These are phyloP conservation scores for Metroxylon sagu DNA, from an alignment of 176 grass and related monocot species.

Conservation along the genomic window DNA sequence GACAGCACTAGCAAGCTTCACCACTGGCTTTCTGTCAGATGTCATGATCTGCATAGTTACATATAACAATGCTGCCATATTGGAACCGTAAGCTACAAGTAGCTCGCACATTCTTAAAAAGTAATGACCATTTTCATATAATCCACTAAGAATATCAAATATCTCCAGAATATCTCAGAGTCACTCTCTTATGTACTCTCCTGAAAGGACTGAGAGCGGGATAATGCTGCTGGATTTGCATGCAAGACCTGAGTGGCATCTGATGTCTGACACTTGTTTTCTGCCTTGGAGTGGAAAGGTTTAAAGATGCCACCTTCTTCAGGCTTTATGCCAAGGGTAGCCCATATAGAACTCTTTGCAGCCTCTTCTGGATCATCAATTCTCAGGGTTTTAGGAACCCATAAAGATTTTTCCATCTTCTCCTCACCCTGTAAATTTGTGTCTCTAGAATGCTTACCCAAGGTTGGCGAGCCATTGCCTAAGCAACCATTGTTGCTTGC, in stretches of 20 bases:
- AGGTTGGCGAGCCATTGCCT: constrained; percentile 55
- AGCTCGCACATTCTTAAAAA: neutral
- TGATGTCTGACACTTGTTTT: constrained; percentile 33
- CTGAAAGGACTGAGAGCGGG: constrained; percentile 73
- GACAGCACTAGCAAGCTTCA: neutral
- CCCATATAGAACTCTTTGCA: constrained; percentile 94
- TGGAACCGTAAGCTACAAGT: neutral
- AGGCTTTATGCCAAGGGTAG: constrained; percentile 82
- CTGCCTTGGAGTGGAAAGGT: constrained; percentile 54
- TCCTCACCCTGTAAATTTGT: constrained; percentile 36
- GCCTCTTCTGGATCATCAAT: constrained; percentile 89
- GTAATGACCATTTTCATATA: too few species aligned
- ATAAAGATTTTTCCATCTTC: constrained; percentile 56
- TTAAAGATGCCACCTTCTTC: constrained; percentile 54
- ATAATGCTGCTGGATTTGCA: constrained; percentile 77
- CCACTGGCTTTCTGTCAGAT: too few species aligned
- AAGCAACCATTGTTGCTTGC: constrained; percentile 59
- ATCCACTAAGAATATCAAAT: too few species aligned
- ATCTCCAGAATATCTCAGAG: neutral
- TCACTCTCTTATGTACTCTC: constrained; percentile 42
- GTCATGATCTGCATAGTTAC: neutral
- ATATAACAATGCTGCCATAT: neutral
- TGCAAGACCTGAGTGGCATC: constrained; percentile 40
- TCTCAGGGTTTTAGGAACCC: constrained; percentile 85
- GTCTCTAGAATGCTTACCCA: constrained; percentile 86